Percentiles rank a stretch among this genome's conserved stretches.
Conservation (phyloP, 805 yeast species). For the Sugiyamaella lignohabitans region DNA sequence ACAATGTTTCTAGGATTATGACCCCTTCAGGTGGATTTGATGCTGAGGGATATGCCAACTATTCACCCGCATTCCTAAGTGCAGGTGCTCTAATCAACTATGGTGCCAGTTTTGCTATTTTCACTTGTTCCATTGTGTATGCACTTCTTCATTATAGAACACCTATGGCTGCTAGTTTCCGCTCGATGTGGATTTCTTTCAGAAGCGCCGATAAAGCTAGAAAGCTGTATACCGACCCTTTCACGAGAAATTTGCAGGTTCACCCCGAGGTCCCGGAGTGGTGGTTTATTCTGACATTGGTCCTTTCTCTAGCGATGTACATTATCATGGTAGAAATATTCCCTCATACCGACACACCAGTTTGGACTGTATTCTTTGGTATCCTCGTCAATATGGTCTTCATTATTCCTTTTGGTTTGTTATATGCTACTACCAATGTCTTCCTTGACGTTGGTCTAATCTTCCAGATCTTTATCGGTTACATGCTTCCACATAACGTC, state of each 20-base stretch:
- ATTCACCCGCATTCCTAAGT: constrained; percentile 62
- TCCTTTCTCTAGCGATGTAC: constrained; percentile 34
- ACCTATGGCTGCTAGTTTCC: not conserved
- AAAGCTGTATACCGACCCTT: constrained; percentile 12
- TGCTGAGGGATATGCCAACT: constrained; percentile 42
- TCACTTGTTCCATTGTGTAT: constrained; percentile 50
- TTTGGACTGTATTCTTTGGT: constrained; percentile 48
- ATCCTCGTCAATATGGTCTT: constrained; percentile 49
- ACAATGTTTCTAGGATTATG: constrained; percentile 2
- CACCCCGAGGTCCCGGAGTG: constrained; percentile 36
- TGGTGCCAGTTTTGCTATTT: constrained; percentile 51
- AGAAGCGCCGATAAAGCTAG: constrained; percentile 7
- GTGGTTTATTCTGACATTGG: constrained; percentile 53
- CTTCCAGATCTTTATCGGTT: constrained; percentile 58
- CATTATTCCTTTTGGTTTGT: constrained; percentile 55
- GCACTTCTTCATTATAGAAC: constrained; percentile 15
- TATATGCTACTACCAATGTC: constrained; percentile 54
- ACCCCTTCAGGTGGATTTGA: constrained; percentile 22
- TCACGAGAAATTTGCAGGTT: constrained; percentile 8
- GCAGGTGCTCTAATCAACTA: constrained; percentile 43
- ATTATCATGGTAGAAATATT: constrained; percentile 20
- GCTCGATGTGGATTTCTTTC: constrained; percentile 9
- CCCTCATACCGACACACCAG: constrained; percentile 21
- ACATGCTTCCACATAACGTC: constrained; percentile 51
- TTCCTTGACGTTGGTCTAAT: constrained; percentile 53